Conservation (phyloP, 345 rosid species). For the Aethionema arabicum region DNA sequence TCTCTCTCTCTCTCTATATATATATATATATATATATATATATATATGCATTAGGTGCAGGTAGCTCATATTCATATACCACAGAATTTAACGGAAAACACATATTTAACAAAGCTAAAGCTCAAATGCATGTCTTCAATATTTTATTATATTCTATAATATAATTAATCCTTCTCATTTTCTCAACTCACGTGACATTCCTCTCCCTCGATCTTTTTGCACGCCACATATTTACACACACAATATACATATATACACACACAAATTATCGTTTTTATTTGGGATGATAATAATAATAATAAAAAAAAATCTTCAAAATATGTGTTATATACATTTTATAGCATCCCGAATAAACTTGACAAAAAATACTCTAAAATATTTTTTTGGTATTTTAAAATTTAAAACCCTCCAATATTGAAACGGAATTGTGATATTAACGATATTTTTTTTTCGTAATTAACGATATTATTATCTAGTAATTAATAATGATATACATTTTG, state of each 20-base stretch:
- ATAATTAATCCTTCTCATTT: conserved; percentile 1
- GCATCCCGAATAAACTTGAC: too few species aligned
- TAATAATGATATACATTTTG: too few species aligned
- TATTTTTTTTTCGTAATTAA: too few species aligned
- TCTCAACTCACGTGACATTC: conserved; percentile 40
- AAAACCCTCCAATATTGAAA: too few species aligned
- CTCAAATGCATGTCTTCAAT: conserved; percentile 55
- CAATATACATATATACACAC: not conserved
- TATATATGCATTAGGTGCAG: conserved; percentile 20
- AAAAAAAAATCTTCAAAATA: too few species aligned
- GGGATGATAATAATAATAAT: too few species aligned
- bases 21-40: not conserved
- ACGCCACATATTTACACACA: conserved; percentile 17
- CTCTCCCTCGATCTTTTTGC: conserved; percentile 40
- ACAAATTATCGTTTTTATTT: not conserved
- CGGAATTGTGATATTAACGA: too few species aligned
- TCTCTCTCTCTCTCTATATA: too few species aligned
- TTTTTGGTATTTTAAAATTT: too few species aligned
- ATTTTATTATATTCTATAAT: conserved; percentile 37
- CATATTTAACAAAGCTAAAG: conserved; percentile 35
- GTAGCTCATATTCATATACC: conserved; percentile 45
- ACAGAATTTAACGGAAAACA: conserved; percentile 51
- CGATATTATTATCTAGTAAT: too few species aligned
- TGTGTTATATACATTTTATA: too few species aligned
- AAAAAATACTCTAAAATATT: too few species aligned